These are phyloP conservation scores for Tirmania nivea DNA, from an alignment of 495 filamentous ascomycete species.

Conservation along the genomic window DNA sequence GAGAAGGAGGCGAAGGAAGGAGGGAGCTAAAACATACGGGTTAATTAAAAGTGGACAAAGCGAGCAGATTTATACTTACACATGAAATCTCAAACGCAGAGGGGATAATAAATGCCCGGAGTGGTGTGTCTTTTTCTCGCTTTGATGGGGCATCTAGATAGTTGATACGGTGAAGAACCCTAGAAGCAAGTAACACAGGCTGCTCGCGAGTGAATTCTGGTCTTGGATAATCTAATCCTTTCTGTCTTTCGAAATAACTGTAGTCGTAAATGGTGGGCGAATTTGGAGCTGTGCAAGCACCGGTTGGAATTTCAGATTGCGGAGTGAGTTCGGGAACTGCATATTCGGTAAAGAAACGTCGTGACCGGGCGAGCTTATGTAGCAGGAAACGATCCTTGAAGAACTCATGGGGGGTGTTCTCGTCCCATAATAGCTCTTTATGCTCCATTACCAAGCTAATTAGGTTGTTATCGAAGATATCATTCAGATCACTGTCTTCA, in stretches of 20 bases:
- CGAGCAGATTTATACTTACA: conserved; percentile 27
- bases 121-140: conserved; percentile 26
- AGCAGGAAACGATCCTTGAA: conserved; percentile 45
- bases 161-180: conserved; percentile 56
- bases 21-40: conserved; percentile 33
- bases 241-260: conserved; percentile 19
- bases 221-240: conserved; percentile 7
- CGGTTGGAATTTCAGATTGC: conserved; percentile 32
- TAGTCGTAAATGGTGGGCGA: conserved; percentile 46
- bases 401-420: conserved; percentile 30
- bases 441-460: conserved; percentile 28
- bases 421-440: conserved; percentile 30
- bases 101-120: conserved; percentile 30
- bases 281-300: conserved; percentile 27
- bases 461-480: conserved; percentile 34
- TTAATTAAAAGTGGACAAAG: conserved; percentile 2
- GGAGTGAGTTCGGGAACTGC: conserved; percentile 25
- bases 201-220: conserved; percentile 26
- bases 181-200: conserved; percentile 55
- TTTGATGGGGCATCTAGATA: conserved; percentile 43
- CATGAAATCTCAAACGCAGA: conserved; percentile 50
- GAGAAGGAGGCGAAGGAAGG: conserved; percentile 39
- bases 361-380: conserved; percentile 53
- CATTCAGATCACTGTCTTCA: conserved; percentile 10
- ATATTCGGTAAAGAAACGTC: conserved; percentile 28